Evolutionary conservation across 176 grass and related monocot species (phyloP), one percentile per base, ranked within the genome.

Genomic region (Paspalum vaginatum): DNA sequence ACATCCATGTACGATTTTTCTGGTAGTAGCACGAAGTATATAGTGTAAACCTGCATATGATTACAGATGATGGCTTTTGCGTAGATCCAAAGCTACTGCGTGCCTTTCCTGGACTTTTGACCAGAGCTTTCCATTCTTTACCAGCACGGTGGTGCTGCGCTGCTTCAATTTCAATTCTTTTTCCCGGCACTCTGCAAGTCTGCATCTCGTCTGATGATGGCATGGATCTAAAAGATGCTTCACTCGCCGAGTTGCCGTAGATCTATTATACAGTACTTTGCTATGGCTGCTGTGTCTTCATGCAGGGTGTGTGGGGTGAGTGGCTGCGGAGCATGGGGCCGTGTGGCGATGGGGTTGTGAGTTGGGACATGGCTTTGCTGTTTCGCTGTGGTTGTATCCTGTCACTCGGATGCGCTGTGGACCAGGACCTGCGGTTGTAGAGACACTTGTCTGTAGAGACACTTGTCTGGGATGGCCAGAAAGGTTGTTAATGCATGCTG

Each of bases 61-160:
- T 54, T 84, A 79, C 75, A 76, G 11, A 56, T 42, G 50, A 16
- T 27, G 65, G 20, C 66, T 83, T 86, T 71, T 69, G 87, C 45
- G 38, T 88, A 61, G 45, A 78, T 77, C 77, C 73, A 89, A 86
- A 87, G 87, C 46, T 52, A 87, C n/a, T 13, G 20, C 39, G 54
- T 74, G 68, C 18, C 70, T 51, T 52, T 75, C 41, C 14, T 45
- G 63, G 0, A 41, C 49, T 59, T 81, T 78, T 68, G 81, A 84
- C 24, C 73, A 27, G 9, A 16, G n/a, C 44, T 58, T 67, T 67
- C 15, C 7, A 47, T 69, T 65, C 54, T 47, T 77, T 84, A 59
- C 32, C 32, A 32, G 32, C 32, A 32, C 32, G 32, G 32, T 32
- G 32, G 32, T 3, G 32, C 32, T 32, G 32, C 32, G 32, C 32